Evolutionary conservation across 768 basidiomycete genomes (phyloP).

Genomic region (Megacollybia marginata): DNA sequence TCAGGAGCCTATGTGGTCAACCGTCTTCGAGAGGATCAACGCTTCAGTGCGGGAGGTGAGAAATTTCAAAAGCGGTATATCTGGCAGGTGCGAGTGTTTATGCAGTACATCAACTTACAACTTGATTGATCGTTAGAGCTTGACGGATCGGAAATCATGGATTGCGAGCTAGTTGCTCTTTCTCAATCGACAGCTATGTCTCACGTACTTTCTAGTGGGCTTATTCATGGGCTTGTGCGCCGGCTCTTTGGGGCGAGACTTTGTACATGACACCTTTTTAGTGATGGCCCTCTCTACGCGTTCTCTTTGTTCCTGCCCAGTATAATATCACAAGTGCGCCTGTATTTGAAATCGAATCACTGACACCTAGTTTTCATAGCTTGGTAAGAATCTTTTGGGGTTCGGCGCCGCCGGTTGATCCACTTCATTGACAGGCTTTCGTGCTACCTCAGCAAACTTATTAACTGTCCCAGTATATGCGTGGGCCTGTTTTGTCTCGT

Average conservation of each 20-base stretch:
- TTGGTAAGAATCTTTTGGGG: too few species aligned
- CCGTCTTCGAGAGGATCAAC: constrained; percentile 57
- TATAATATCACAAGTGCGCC: too few species aligned
- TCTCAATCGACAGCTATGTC: too few species aligned
- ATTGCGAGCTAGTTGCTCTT: constrained; percentile 21
- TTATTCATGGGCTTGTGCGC: too few species aligned
- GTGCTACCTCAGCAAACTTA: constrained; percentile 65
- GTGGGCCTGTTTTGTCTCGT: constrained; percentile 61
- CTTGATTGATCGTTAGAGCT: constrained; percentile 18
- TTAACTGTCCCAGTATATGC: constrained; percentile 73
- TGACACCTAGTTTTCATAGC: too few species aligned
- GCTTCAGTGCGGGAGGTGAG: constrained; percentile 71
- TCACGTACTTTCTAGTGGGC: too few species aligned
- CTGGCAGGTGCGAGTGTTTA: too few species aligned
- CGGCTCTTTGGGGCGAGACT: too few species aligned
- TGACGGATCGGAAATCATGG: constrained; percentile 74
- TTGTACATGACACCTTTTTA: too few species aligned
- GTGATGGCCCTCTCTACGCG: constrained; percentile 64
- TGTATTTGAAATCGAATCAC: too few species aligned
- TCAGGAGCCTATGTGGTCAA: constrained; percentile 52
- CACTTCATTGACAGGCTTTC: constrained; percentile 43
- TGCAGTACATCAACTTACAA: too few species aligned
- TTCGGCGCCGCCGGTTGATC: too few species aligned
- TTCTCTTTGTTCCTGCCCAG: constrained; percentile 68
- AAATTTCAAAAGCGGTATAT: constrained; percentile 34